A percentile compares a stretch with the other conserved stretches of the same genome.
Conservation (phyloP, 1,284 basidiomycete genomes). For the Fomitopsis palustris region DNA sequence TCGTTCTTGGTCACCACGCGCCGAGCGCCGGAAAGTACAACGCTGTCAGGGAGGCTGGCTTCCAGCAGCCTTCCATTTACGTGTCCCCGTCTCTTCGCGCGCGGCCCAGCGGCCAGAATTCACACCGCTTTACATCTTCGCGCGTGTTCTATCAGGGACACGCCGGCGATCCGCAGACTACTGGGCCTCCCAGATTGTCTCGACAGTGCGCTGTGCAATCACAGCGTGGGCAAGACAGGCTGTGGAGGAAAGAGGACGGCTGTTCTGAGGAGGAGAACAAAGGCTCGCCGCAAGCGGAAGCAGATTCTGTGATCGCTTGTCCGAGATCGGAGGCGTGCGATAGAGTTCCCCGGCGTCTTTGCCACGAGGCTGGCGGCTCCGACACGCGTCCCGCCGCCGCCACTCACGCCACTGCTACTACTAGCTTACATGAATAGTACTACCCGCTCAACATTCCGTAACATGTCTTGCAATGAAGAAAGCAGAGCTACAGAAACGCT, state of each 20-base stretch:
- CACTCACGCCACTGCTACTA: not conserved
- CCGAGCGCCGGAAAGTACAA: not conserved
- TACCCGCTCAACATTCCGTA: too few relatives aligned
- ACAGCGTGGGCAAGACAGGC: not conserved
- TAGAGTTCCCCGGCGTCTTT: not conserved
- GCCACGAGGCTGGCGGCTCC: not conserved
- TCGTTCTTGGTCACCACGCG: not conserved
- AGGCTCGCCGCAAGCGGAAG: too few relatives aligned
- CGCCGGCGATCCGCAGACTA: not conserved
- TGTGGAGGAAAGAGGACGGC: not conserved
- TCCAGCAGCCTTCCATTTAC: constrained; percentile 1
- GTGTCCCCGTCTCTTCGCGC: not conserved
- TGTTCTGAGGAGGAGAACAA: not conserved
- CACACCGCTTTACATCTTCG: constrained; percentile 2
- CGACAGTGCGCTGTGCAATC: not conserved
- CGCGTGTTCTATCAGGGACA: not conserved
- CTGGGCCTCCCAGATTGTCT: not conserved
- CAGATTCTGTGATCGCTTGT: not conserved
- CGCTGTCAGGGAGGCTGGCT: not conserved
- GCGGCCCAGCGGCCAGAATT: not conserved
- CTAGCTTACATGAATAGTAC: too few relatives aligned
- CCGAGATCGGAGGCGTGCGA: not conserved
- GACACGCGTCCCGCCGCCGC: not conserved
- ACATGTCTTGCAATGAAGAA: too few relatives aligned
- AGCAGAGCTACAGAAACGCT: too few relatives aligned